phyloP scores from a whole-genome alignment of 805 yeast species.

The Ogataea populi-albae region DNA sequence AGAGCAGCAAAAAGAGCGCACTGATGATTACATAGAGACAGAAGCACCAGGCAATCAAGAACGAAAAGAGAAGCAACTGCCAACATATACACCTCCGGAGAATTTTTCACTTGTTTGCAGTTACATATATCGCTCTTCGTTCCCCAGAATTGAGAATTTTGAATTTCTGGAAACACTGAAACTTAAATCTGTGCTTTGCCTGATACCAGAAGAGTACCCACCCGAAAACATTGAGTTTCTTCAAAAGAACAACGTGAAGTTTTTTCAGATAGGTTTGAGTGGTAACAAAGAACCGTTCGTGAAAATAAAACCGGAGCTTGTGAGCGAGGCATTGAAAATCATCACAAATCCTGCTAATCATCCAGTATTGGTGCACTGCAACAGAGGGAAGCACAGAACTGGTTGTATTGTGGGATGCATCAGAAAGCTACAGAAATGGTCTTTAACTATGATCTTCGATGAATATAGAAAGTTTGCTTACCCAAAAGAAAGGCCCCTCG shows the following conservation, averaged over 20 bases:
- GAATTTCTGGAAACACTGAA: conserved; percentile 58
- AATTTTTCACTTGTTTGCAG: conserved; percentile 84
- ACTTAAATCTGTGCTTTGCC: conserved; percentile 72
- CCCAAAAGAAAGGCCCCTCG: conserved; percentile 93
- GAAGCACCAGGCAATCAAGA: conserved; percentile 1
- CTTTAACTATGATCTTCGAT: conserved; percentile 89
- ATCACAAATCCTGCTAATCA: conserved; percentile 84
- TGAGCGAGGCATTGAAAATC: conserved; percentile 77
- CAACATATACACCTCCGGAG: conserved; percentile 66
- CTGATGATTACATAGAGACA: conserved; percentile 3
- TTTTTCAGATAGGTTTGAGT: conserved; percentile 87
- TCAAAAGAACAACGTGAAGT: conserved; percentile 54
- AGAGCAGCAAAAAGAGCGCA: conserved; percentile 2
- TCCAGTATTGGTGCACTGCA: conserved; percentile 91
- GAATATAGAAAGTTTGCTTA: conserved; percentile 93
- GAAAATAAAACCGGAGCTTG: conserved; percentile 58
- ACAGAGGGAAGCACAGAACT: conserved; percentile 94
- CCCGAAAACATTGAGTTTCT: conserved; percentile 66
- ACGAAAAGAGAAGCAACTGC: not conserved
- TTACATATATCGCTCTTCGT: conserved; percentile 79
- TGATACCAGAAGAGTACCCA: conserved; percentile 92
- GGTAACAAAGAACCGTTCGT: conserved; percentile 97
- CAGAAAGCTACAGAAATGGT: conserved; percentile 87
- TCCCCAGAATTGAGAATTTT: conserved; percentile 85
- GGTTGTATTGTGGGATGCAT: conserved; percentile 95